These are phyloP conservation scores for Aspergillus nidulans DNA, from an alignment of 495 filamentous ascomycete genomes.

Conservation along the genomic window DNA sequence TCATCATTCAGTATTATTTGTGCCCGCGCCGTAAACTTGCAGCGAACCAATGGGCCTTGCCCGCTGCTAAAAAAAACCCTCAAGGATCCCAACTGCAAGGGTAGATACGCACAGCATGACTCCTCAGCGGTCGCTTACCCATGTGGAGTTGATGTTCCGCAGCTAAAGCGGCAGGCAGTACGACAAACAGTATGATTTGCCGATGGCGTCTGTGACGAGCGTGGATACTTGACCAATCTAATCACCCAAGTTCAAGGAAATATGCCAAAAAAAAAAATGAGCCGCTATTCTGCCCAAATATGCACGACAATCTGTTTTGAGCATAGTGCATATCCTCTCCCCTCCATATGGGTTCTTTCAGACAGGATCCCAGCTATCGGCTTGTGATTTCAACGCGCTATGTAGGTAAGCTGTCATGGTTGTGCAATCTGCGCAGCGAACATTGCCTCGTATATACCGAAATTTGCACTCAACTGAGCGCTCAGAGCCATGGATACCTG, in stretches of 20 bases:
- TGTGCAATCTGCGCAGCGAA: neutral
- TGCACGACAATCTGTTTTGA: conserved; percentile 3
- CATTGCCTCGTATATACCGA: neutral
- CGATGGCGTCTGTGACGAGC: neutral
- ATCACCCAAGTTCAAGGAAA: neutral
- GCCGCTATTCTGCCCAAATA: neutral
- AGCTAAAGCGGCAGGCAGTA: neutral
- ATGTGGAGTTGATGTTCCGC: neutral
- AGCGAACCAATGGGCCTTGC: too few relatives aligned
- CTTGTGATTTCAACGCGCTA: neutral
- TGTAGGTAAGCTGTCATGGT: neutral
- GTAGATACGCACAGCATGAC: too few relatives aligned
- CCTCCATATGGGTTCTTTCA: neutral
- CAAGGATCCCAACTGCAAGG: too few relatives aligned
- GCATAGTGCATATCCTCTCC: conserved; percentile 2
- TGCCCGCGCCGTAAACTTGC: too few relatives aligned
- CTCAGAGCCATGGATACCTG: neutral
- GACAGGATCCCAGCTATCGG: neutral
- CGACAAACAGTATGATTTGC: neutral
- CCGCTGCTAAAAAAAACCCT: too few relatives aligned
- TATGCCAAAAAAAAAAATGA: neutral
- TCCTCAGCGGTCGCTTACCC: neutral
- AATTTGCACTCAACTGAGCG: neutral
- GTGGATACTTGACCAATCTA: conserved; percentile 1
- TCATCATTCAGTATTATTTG: neutral